Evolutionary conservation across 2,329 filamentous ascomycete genomes (phyloP).

Genomic region (Stachybotrys chlorohalonatus): DNA sequence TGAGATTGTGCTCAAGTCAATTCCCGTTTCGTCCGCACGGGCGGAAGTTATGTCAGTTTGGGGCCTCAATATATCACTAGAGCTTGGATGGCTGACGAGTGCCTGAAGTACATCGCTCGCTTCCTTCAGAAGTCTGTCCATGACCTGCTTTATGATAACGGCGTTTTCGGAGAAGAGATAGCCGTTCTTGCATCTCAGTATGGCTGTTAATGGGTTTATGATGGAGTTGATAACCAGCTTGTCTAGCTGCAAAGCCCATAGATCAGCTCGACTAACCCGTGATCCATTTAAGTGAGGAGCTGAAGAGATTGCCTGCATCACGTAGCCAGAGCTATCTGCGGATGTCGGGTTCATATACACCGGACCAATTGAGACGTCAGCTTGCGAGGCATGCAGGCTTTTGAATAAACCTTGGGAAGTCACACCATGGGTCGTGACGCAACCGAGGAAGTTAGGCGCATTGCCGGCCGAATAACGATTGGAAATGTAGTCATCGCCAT

Average conservation of each 20-base stretch:
- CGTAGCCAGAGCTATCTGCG: slow-evolving; percentile 17
- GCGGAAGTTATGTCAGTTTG: not conserved
- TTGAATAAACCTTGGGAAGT: slow-evolving; percentile 39
- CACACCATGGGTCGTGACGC: slow-evolving; percentile 51
- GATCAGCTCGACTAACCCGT: slow-evolving; percentile 28
- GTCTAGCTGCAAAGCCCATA: slow-evolving; percentile 64
- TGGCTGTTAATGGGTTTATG: slow-evolving; percentile 76
- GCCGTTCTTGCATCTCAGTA: slow-evolving; percentile 74
- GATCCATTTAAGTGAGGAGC: slow-evolving; percentile 34
- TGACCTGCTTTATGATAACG: slow-evolving; percentile 43
- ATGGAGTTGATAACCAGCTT: slow-evolving; percentile 75
- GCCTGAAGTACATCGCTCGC: slow-evolving; percentile 62
- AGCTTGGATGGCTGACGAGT: slow-evolving; percentile 52
- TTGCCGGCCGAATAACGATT: slow-evolving; percentile 26
- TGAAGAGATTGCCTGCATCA: slow-evolving; percentile 30
- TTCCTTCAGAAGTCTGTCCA: slow-evolving; percentile 65
- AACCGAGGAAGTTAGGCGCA: slow-evolving; percentile 62
- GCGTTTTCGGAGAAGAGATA: slow-evolving; percentile 53
- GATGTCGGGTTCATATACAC: slow-evolving; percentile 23
- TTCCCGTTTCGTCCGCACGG: not conserved
- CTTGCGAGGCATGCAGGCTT: slow-evolving; percentile 43
- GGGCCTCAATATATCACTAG: slow-evolving; percentile 24
- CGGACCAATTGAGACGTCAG: slow-evolving; percentile 36
- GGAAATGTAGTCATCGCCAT: slow-evolving; percentile 32
- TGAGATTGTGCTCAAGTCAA: too few relatives aligned